Percentiles rank a stretch among this genome's conserved stretches.
Evolutionary conservation across 768 basidiomycete species (phyloP).

Genomic region (Hebeloma cylindrosporum): DNA sequence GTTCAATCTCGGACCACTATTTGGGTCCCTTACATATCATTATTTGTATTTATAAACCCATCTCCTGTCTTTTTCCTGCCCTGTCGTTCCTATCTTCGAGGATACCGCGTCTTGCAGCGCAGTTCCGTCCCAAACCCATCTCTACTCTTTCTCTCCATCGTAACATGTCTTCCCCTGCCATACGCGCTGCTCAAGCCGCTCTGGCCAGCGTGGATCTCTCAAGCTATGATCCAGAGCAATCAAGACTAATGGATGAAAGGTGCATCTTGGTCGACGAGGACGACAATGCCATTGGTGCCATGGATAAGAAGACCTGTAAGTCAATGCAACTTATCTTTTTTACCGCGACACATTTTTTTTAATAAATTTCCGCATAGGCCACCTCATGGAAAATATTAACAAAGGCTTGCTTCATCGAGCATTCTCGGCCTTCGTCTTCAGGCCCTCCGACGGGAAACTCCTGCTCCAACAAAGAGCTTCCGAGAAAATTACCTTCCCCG

Average conservation of each 20-base stretch:
- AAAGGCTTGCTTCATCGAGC: constrained; percentile 95
- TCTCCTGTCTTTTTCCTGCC: constrained; percentile 17
- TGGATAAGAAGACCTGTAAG: constrained; percentile 96
- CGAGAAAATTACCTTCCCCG: constrained; percentile 99
- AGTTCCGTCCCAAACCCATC: constrained; percentile 6
- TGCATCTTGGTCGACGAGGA: constrained; percentile 92
- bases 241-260: constrained; percentile 92
- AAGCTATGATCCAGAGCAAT: constrained; percentile 89
- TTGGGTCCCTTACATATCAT: constrained; percentile 2
- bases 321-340: constrained; percentile 10
- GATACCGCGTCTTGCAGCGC: constrained; percentile 22
- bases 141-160: constrained; percentile 8
- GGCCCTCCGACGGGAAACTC: constrained; percentile 90
- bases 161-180: constrained; percentile 59
- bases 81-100: constrained; percentile 15
- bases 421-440: constrained; percentile 96
- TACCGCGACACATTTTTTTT: neutral
- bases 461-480: constrained; percentile 92
- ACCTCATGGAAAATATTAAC: constrained; percentile 96
- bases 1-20: constrained; percentile 11
- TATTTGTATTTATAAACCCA: constrained; percentile 1
- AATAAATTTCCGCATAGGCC: constrained; percentile 52
- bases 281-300: constrained; percentile 80
- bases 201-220: constrained; percentile 78
- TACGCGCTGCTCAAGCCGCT: constrained; percentile 58